Base-by-base conservation (phyloP, 768 basidiomycete genomes). In the Kwoniella bestiolae region DNA sequence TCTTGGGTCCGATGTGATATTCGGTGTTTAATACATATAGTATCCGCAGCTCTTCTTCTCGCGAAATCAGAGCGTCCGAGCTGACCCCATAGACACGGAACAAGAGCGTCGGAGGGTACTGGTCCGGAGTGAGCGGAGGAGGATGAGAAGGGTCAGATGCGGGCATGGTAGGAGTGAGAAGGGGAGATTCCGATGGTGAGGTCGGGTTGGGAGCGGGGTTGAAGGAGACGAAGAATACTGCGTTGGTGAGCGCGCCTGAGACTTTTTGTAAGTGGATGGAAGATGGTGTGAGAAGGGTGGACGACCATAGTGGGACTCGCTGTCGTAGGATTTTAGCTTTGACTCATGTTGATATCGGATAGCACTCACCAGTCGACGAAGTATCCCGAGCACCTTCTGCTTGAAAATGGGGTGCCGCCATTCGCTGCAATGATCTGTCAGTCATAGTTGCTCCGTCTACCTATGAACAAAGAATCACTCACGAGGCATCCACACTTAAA, bases 201-300 rank as follows among this genome's bases (percentile, higher is more conserved):
- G 75, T 79, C 5, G 77, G 79, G 35, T 68, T 47, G 0, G 70
- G 60, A 0, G 74, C 65, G 2, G 77, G 73, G 31, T 82, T 87
- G 74, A 79, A 92, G 9, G 94, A 91, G 59, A 97, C 90, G 82
- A 98, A 99, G 83, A 92, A 98, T 60, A 99, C 93, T 60, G 91
- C 90, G 81, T 99, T 99, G 45, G 95, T 99, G 69, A 97, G 82
- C 11, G 92, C 90, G 8, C 95, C 94, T 6, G 94, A 92, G 25
- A 94, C 90, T 77, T 90, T 94, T 77, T 84, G 84, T 69, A 97
- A 85, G 60, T 83, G 84, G 56, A 94, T 68, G 32, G 80, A 75
- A 1, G 71, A 68, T 4, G 79, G 71, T 12, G 63, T 69, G 29
- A 82, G 68, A 23, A 60, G 62, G 9, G 70, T 47, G 2, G 76